Evolutionary conservation across 116 monocot genomes (phyloP).

Genomic region (Cymodocea nodosa): DNA sequence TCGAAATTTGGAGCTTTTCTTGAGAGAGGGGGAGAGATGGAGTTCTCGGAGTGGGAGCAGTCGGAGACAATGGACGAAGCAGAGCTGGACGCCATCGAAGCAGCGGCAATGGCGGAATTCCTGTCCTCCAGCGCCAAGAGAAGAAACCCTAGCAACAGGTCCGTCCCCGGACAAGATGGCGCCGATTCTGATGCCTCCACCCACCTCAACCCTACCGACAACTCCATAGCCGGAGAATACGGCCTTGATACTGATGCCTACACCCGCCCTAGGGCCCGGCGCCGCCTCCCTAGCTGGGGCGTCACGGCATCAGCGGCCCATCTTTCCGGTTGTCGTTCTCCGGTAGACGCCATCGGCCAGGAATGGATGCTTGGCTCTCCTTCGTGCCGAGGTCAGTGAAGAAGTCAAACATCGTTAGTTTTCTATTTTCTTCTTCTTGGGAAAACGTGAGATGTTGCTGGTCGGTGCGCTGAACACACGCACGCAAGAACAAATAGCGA

Average conservation of each 20-base stretch:
- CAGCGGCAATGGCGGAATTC: neutral
- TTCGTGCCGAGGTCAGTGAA: constrained; percentile 11
- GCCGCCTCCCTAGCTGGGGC: constrained; percentile 10
- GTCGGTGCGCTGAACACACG: no score
- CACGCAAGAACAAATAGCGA: no score
- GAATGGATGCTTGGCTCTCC: constrained; percentile 5
- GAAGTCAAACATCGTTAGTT: no score
- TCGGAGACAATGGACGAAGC: constrained; percentile 16
- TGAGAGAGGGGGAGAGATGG: neutral
- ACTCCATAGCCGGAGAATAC: neutral
- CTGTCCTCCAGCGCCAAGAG: constrained; percentile 1
- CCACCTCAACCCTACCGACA: neutral
- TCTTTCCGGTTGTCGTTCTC: neutral
- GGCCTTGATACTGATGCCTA: neutral
- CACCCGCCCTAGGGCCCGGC: neutral
- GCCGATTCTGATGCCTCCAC: neutral
- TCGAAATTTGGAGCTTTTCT: neutral
- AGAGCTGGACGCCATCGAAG: constrained; percentile 11
- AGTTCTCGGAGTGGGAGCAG: constrained; percentile 10
- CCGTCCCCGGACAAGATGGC: neutral
- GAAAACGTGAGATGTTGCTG: no score
- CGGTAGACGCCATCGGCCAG: neutral
- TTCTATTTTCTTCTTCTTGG: no score
- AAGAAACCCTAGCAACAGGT: neutral
- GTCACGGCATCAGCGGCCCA: neutral